A percentile compares a stretch with the other conserved stretches of the same genome.
Conservation (phyloP, 768 basidiomycete species). For the Lentinus brumalis region DNA sequence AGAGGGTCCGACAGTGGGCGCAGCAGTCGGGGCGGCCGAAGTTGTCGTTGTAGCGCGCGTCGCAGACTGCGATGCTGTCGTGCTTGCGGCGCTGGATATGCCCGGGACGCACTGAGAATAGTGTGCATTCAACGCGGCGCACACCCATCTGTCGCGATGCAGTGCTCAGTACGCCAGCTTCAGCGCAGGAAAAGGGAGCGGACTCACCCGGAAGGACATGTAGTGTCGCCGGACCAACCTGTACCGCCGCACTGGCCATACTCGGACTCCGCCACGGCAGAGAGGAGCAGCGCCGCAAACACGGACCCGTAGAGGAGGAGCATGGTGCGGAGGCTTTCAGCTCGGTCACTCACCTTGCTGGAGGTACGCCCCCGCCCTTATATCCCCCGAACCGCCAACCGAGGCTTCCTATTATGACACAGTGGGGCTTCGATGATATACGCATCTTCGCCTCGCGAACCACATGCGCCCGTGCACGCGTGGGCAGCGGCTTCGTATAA, state of each 20-base stretch:
- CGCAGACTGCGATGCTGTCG: background rate
- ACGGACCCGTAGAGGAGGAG: background rate
- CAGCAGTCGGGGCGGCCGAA: conserved; percentile 30
- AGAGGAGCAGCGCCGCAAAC: background rate
- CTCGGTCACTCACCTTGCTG: too few species aligned
- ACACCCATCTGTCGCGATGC: conserved; percentile 25
- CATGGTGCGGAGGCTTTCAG: too few species aligned
- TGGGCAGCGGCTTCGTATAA: too few species aligned
- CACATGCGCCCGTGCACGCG: too few species aligned
- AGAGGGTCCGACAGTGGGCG: conserved; percentile 46
- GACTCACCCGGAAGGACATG: conserved; percentile 37
- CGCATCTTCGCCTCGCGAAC: too few species aligned
- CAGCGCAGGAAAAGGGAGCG: background rate
- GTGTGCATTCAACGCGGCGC: conserved; percentile 37
- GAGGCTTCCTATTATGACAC: too few species aligned
- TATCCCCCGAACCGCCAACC: too few species aligned
- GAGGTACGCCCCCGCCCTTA: too few species aligned
- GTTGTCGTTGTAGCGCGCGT: background rate
- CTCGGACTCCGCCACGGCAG: background rate
- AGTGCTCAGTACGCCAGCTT: background rate
- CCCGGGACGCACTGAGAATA: conserved; percentile 46
- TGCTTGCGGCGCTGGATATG: background rate
- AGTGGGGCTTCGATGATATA: too few species aligned
- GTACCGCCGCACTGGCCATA: conserved; percentile 37
- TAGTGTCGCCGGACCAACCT: conserved; percentile 35